phyloP scores from a whole-genome alignment of 352 stramenopile species.

The Phytopythium cucurbitacearum region DNA sequence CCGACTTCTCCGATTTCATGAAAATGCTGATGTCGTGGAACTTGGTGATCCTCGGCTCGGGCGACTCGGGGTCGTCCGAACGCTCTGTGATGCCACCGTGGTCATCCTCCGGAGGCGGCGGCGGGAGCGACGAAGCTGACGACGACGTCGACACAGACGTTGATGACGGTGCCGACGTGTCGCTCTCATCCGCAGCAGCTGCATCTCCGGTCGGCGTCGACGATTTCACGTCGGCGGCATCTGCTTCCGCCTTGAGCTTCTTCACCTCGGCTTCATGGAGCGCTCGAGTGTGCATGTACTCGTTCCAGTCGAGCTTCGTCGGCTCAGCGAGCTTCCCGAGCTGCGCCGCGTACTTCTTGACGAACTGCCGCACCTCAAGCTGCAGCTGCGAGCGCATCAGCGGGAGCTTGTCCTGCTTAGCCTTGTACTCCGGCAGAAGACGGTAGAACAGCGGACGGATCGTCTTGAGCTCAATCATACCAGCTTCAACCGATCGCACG shows the following conservation, averaged over 20 bases:
- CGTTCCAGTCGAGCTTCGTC: constrained; percentile 76
- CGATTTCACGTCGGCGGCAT: background rate
- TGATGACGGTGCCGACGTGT: constrained; percentile 1
- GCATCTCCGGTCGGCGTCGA: background rate
- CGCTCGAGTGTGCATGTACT: constrained; percentile 77
- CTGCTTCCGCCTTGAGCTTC: constrained; percentile 19
- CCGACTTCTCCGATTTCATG: constrained; percentile 67
- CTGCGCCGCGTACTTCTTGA: constrained; percentile 60
- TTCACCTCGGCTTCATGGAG: constrained; percentile 25
- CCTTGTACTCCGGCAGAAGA: constrained; percentile 71
- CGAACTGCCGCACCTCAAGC: constrained; percentile 71
- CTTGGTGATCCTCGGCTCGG: constrained; percentile 63
- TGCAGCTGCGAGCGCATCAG: constrained; percentile 59
- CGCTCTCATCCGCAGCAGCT: constrained; percentile 1
- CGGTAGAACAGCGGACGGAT: constrained; percentile 80
- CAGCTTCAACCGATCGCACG: constrained; percentile 80
- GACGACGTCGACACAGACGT: background rate
- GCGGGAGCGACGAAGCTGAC: constrained; percentile 1
- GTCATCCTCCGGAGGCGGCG: constrained; percentile 18
- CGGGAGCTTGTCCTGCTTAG: constrained; percentile 74
- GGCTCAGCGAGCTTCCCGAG: constrained; percentile 66
- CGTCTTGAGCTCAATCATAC: constrained; percentile 87
- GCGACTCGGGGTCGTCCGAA: constrained; percentile 16
- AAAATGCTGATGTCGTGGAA: constrained; percentile 80
- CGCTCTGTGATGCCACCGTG: constrained; percentile 19